Conservation (phyloP, 495 filamentous ascomycete genomes). For the Aspergillus steynii region DNA sequence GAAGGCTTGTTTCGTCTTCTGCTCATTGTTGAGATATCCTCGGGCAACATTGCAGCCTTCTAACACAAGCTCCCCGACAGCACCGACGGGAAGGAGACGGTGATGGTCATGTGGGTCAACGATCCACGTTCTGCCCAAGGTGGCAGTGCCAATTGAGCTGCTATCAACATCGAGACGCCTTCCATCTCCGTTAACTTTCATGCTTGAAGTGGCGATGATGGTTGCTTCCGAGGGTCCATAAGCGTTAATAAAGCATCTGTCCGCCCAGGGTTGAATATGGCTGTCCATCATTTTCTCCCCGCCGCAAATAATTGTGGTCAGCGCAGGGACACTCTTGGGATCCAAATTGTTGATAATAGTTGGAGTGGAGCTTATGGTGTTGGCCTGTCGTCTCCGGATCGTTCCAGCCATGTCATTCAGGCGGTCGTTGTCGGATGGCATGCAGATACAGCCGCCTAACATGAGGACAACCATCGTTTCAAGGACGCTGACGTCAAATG, state of each 20-base stretch:
- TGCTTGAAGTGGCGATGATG: slow-evolving; percentile 44
- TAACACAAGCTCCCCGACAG: slow-evolving; percentile 65
- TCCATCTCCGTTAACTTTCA: slow-evolving; percentile 40
- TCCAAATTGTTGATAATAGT: slow-evolving; percentile 48
- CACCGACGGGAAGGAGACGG: slow-evolving; percentile 58
- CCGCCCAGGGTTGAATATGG: slow-evolving; percentile 44
- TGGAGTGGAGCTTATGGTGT: slow-evolving; percentile 41
- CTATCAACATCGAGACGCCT: slow-evolving; percentile 42
- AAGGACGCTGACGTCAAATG: slow-evolving; percentile 65
- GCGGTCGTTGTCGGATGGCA: slow-evolving; percentile 60
- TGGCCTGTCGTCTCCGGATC: slow-evolving; percentile 42
- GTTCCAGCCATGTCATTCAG: slow-evolving; percentile 45
- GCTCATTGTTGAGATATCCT: slow-evolving; percentile 57
- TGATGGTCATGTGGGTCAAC: slow-evolving; percentile 58
- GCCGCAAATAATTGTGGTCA: slow-evolving; percentile 51
- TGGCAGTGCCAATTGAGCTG: slow-evolving; percentile 40
- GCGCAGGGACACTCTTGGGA: slow-evolving; percentile 47
- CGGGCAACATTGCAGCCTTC: slow-evolving; percentile 61
- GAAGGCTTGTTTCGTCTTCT: slow-evolving; percentile 58
- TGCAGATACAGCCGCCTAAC: slow-evolving; percentile 63
- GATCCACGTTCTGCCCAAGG: slow-evolving; percentile 54
- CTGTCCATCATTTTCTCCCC: slow-evolving; percentile 57
- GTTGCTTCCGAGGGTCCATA: slow-evolving; percentile 59
- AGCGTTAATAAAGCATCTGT: slow-evolving; percentile 48
- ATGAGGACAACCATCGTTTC: slow-evolving; percentile 69